These are phyloP conservation scores for Triticum turgidum DNA, from an alignment of 176 grass and related monocot species.

Conservation along the genomic window DNA sequence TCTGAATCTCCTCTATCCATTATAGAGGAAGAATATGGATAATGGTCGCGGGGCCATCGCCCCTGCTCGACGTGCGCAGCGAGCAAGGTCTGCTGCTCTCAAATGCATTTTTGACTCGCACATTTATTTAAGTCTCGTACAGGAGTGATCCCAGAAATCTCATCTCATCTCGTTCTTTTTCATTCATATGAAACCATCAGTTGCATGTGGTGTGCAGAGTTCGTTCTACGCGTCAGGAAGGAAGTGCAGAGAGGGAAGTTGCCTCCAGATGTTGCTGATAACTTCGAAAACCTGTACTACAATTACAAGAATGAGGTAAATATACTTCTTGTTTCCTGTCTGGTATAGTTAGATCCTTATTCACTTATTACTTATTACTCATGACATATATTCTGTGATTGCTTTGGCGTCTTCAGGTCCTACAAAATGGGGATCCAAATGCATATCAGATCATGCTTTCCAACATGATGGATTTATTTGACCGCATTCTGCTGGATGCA, in stretches of 20 bases:
- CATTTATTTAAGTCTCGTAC: neutral
- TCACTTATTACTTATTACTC: neutral
- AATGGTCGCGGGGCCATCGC: slow-evolving; percentile 49
- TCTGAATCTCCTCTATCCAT: too few relatives aligned
- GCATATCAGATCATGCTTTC: too few relatives aligned
- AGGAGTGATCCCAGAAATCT: neutral
- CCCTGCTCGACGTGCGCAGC: slow-evolving; percentile 46
- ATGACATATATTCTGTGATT: neutral
- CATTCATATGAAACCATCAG: neutral
- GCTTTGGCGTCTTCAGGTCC: slow-evolving; percentile 47
- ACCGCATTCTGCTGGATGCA: slow-evolving; percentile 52
- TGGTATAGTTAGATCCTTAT: neutral
- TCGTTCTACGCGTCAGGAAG: slow-evolving; percentile 64
- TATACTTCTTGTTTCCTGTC: neutral
- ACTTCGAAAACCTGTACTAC: slow-evolving; percentile 69
- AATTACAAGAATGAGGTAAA: slow-evolving; percentile 78
- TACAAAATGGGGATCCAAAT: neutral
- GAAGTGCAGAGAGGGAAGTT: slow-evolving; percentile 62
- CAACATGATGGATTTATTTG: too few relatives aligned
- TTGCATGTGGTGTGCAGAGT: slow-evolving; percentile 39
- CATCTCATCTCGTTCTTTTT: neutral
- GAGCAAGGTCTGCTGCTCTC: slow-evolving; percentile 56
- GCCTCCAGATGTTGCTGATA: slow-evolving; percentile 59
- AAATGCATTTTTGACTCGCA: neutral
- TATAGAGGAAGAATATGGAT: too few relatives aligned